Conservation (phyloP, 208 protist genomes). For the Trypanosoma melophagium region DNA sequence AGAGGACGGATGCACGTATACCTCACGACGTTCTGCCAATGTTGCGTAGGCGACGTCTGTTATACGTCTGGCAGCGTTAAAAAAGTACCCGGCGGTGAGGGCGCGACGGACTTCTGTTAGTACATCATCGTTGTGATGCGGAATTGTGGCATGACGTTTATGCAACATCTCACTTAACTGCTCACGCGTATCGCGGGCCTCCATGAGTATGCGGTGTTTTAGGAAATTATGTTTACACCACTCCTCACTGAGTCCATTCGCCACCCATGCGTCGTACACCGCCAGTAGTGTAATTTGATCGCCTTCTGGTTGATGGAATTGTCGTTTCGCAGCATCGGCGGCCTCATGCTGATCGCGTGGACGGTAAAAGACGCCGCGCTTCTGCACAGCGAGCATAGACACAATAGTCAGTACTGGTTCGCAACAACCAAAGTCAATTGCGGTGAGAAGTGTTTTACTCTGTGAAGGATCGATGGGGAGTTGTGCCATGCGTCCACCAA, state of each 20-base stretch:
- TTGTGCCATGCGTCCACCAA: conserved; percentile 98
- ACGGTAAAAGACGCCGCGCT: conserved; percentile 90
- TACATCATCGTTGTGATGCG: conserved; percentile 88
- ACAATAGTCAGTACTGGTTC: conserved; percentile 98
- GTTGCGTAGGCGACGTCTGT: conserved; percentile 82
- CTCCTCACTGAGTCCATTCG: conserved; percentile 88
- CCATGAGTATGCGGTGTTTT: conserved; percentile 94
- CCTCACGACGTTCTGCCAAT: conserved; percentile 84
- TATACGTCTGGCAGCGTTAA: conserved; percentile 93
- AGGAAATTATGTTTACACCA: conserved; percentile 99
- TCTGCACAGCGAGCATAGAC: conserved; percentile 96
- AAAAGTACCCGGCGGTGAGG: conserved; percentile 98
- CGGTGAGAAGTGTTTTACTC: conserved; percentile 97
- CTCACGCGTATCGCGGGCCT: conserved; percentile 96
- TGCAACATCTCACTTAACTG: conserved; percentile 96
- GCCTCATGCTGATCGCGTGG: conserved; percentile 87
- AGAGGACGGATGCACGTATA: conserved; percentile 87
- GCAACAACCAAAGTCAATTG: conserved; percentile 95
- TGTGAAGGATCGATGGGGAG: conserved; percentile 98
- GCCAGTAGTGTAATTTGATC: conserved; percentile 97
- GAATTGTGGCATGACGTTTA: conserved; percentile 93
- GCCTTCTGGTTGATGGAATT: conserved; percentile 95
- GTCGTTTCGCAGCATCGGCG: conserved; percentile 95
- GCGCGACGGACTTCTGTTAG: conserved; percentile 94
- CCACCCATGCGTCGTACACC: conserved; percentile 94